Conservation (phyloP, 257 asterid genomes). For the Nicotiana tabacum region DNA sequence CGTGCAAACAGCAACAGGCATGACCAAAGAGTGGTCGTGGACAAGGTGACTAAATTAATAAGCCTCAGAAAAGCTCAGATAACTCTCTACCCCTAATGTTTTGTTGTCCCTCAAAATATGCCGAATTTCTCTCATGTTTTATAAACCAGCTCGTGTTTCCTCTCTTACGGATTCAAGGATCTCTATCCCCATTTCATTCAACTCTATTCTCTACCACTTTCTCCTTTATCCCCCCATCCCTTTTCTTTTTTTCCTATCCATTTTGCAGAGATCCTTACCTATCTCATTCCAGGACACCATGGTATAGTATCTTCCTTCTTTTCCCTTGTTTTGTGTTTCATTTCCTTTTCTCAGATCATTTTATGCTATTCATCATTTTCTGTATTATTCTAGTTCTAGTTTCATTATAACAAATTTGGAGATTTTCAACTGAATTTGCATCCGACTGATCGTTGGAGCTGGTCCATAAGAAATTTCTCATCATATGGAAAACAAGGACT, state of each 20-base stretch:
- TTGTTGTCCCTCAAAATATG: slow-evolving; percentile 11
- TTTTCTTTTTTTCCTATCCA: neutral
- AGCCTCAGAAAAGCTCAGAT: slow-evolving; percentile 17
- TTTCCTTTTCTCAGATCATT: neutral
- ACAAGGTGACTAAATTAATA: slow-evolving; percentile 10
- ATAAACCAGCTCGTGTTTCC: slow-evolving; percentile 16
- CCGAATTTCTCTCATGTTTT: slow-evolving; percentile 42
- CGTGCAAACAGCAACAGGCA: slow-evolving; percentile 10
- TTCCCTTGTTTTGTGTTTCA: neutral
- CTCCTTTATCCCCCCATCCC: neutral
- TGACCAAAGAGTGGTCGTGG: slow-evolving; percentile 27
- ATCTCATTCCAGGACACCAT: neutral
- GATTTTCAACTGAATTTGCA: neutral
- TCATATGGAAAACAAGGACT: neutral
- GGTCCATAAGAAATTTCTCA: neutral
- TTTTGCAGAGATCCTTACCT: slow-evolving; percentile 2
- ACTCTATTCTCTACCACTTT: slow-evolving; percentile 5
- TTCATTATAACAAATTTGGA: neutral
- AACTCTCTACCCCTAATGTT: slow-evolving; percentile 37
- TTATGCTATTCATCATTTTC: neutral
- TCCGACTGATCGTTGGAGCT: neutral
- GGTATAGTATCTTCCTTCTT: slow-evolving; percentile 1
- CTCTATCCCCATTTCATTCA: slow-evolving; percentile 25
- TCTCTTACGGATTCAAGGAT: slow-evolving; percentile 29
- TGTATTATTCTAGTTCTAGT: neutral